Evolutionary conservation across 306 rosid species (phyloP).

Genomic region (Citrullus amarus): DNA sequence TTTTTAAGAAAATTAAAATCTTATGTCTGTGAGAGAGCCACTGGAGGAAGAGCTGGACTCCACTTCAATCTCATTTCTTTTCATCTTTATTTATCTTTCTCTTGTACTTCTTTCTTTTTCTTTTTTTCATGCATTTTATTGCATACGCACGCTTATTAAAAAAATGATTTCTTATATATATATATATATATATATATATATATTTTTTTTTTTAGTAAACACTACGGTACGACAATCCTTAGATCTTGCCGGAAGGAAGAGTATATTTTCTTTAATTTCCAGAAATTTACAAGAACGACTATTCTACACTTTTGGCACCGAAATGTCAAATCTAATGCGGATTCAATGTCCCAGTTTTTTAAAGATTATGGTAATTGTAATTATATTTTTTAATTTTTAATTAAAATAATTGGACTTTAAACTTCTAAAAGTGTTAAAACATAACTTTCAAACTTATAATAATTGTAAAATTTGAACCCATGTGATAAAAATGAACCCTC

Average conservation of each 20-base stretch:
- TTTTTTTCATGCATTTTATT: no score
- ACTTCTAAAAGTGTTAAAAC: no score
- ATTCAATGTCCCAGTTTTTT: neutral
- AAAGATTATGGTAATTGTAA: no score
- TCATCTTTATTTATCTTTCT: neutral
- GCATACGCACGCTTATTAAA: neutral
- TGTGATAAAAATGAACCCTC: no score
- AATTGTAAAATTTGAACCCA: no score
- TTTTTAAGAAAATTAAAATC: neutral
- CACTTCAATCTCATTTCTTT: neutral
- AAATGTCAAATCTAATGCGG: neutral
- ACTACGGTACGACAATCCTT: neutral
- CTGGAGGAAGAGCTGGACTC: neutral
- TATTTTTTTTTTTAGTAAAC: neutral
- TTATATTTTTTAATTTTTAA: no score
- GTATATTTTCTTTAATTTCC: neutral
- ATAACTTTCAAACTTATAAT: no score
- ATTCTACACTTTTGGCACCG: neutral
- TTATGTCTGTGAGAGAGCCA: neutral
- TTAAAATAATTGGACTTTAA: no score
- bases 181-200: neutral
- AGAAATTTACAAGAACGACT: neutral
- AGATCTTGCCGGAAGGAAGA: neutral
- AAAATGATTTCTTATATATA: no score
- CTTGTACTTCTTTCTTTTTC: neutral